Base-by-base conservation (phyloP, 208 protist species). In the Trypanosoma avium region DNA sequence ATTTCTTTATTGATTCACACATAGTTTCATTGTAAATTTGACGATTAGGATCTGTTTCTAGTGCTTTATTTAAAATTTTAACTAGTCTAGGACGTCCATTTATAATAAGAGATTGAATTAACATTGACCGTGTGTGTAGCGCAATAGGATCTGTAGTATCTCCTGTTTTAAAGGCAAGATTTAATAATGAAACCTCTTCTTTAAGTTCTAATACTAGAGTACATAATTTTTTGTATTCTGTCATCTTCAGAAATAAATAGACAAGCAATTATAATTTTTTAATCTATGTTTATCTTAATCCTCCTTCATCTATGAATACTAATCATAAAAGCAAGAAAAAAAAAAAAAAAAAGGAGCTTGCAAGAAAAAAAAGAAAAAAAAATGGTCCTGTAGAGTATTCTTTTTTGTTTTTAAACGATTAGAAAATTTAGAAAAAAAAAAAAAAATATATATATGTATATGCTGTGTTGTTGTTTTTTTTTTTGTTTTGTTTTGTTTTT, bases 1-100 rank as follows among this genome's bases (percentile, higher is more conserved):
- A 62, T 3, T 75, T 24, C 27, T 93, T 75, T 33, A 96, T 96
- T 57, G 87, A 88, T 5, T n/a, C 60, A 46, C 87, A 96, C 90
- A 96, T 96, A 9, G 36, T 70, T 48, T 96, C 85, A 63, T 96
- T 96, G 73, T 92, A 96, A 4, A 96, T 91, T 56, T 96, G 90
- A 15, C 73, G 66, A 49, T 96, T 79, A 0, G 87, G 87, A 54
- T 96, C 73, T 10, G 75, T 88, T 53, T 96, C 87, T 19, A 75
- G 70, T 0, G 82, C 87, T 48, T 88, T 93, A 6, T 58, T 47
- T 0, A 88, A 53, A 54, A 96, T 77, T 50, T 94, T 92, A 4
- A 75, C 62, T 19, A 96, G 35, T 7, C 86, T 83, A 22, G 74
- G 73, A 27, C 48, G 64, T 12, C 65, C 77, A 42, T 67, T 67